These are phyloP conservation scores for Salmacisia buchloeana DNA, from an alignment of 1,284 basidiomycete species.

Conservation along the genomic window DNA sequence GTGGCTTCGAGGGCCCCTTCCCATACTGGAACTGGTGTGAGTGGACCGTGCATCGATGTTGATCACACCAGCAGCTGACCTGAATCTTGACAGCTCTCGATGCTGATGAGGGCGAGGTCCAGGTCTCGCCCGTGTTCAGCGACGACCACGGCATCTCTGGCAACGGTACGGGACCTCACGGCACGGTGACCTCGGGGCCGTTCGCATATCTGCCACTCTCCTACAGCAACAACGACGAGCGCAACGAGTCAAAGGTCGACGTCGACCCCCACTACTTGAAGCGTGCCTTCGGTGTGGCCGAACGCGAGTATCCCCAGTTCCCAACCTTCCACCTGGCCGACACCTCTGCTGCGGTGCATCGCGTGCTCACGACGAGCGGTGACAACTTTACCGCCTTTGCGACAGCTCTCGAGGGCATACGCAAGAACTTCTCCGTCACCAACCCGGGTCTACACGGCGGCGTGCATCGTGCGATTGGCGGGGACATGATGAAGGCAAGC, in stretches of 20 bases:
- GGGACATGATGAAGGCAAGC: too few species aligned
- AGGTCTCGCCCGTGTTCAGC: not conserved
- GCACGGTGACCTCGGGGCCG: not conserved
- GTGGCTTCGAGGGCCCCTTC: not conserved
- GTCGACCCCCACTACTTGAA: not conserved
- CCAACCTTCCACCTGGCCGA: not conserved
- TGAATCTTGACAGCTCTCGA: not conserved
- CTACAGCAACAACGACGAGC: not conserved
- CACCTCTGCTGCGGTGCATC: too few species aligned
- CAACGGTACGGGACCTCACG: not conserved
- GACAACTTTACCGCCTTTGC: too few species aligned
- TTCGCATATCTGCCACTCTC: not conserved
- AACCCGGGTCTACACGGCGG: too few species aligned
- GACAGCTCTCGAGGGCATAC: too few species aligned
- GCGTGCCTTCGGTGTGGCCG: not conserved
- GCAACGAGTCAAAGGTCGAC: not conserved
- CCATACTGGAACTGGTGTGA: constrained; percentile 7
- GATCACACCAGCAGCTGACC: not conserved
- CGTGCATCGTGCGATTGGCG: too few species aligned
- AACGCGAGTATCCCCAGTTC: not conserved
- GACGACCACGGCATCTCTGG: not conserved
- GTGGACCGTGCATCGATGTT: not conserved
- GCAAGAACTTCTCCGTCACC: too few species aligned
- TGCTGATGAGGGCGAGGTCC: not conserved
- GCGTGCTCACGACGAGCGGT: too few species aligned